Base-by-base conservation (phyloP, 78 protist genomes). In the Dictyostelium brefeldianum region DNA sequence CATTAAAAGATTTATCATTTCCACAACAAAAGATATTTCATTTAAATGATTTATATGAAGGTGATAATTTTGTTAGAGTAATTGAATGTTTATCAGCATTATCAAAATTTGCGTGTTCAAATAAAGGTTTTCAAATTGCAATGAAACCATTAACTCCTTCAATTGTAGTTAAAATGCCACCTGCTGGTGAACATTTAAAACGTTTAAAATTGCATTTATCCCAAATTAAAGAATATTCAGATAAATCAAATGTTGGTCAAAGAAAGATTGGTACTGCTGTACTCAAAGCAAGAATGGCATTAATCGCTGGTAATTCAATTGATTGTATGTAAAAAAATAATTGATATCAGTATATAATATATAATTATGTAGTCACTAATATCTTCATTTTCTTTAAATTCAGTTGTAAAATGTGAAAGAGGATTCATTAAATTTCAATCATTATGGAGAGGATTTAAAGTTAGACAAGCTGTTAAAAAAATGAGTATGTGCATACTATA, bases 381-480 rank as follows among this genome's bases (percentile, higher is more conserved):
- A 22, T 22, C 3, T 22, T n/a, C 3, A 2, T 46, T 51, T 51
- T 51, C 15, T 4, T 46, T 1, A n/a, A n/a, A 47, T 15, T 1
- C 25, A 78, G 83, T 85, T 22, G 83, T 25, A 3, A 85, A 85
- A 51, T 73, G 71, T 48, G 92, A 85, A 29, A 51, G 47, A 20
- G 92, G 92, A 29, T 36, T 85, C 18, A 22, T 85, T 43, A 48
- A 36, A 85, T 75, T 85, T 48, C 92, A 85, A 85, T 11, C 57
- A n/a, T 17, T 85, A 59, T 85, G 82, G 82, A 71, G 92, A 75
- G 92, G 92, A 47, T 85, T 50, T 57, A 85, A 56, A 85, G 74
- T n/a, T 36, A 85, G 92, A 85, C 47, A 75, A 75, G 10, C 59
- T 12, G 47, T 50, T 31, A 71, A 31, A 14, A 77, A 59, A 29